phyloP scores from a whole-genome alignment of 1,284 basidiomycete genomes.

The Cryptococcus amylolentus region DNA sequence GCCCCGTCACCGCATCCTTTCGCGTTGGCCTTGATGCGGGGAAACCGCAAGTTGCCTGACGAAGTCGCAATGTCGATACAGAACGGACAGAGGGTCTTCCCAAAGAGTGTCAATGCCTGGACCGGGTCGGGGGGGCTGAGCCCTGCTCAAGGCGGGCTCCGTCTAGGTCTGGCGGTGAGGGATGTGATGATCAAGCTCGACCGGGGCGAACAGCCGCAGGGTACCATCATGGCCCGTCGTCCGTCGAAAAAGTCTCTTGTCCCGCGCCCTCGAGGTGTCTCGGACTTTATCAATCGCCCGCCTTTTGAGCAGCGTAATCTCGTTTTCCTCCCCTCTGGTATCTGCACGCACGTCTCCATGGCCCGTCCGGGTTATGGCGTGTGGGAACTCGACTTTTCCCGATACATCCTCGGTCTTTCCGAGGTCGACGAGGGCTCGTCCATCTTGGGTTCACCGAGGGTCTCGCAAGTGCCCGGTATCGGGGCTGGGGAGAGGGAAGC shows the following conservation, averaged over 20 bases:
- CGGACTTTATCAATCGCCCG: constrained; percentile 38
- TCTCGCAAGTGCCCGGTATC: neutral
- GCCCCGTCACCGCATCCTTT: constrained; percentile 44
- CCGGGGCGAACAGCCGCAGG: constrained; percentile 25
- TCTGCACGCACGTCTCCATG: constrained; percentile 34
- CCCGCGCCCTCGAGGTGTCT: constrained; percentile 30
- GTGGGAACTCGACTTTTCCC: constrained; percentile 41
- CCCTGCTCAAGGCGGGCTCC: constrained; percentile 34
- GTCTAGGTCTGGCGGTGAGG: constrained; percentile 28
- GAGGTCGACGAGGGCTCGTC: constrained; percentile 20
- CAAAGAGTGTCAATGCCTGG: constrained; percentile 33
- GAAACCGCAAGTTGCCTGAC: constrained; percentile 36
- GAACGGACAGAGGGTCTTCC: constrained; percentile 37
- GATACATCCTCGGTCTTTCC: constrained; percentile 35
- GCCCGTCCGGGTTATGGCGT: constrained; percentile 42
- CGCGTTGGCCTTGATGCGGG: constrained; percentile 29
- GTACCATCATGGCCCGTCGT: constrained; percentile 8
- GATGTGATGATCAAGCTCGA: constrained; percentile 30
- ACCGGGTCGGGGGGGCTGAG: constrained; percentile 18
- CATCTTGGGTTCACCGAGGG: neutral
- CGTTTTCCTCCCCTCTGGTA: constrained; percentile 30
- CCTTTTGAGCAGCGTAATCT: constrained; percentile 43
- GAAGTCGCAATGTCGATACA: constrained; percentile 42
- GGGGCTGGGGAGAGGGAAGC: neutral
- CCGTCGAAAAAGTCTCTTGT: constrained; percentile 13